phyloP scores from a whole-genome alignment of 176 grass and related monocot genomes.

The Secale cereale region DNA sequence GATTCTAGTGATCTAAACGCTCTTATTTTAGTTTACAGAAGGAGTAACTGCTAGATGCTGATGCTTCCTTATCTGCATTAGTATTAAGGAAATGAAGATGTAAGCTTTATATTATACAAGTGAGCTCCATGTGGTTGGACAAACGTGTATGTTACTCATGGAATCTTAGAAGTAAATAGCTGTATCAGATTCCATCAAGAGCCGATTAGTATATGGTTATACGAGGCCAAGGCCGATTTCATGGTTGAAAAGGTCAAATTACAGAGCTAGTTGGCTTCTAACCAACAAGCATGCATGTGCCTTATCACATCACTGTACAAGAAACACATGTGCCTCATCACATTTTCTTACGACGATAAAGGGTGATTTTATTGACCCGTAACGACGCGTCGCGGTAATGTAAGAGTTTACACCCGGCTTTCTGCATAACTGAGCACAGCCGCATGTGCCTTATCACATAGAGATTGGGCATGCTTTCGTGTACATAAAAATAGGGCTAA shows the following conservation, averaged over 20 bases:
- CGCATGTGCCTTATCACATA: not conserved
- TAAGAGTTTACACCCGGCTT: not conserved
- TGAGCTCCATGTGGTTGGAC: slow-evolving; percentile 6
- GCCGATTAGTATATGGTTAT: not conserved
- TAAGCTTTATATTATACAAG: slow-evolving; percentile 34
- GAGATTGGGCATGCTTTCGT: not conserved
- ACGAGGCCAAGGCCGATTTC: not conserved
- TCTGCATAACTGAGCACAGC: not conserved
- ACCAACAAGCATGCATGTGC: slow-evolving; percentile 1
- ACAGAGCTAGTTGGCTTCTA: not conserved
- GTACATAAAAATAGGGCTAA: slow-evolving; percentile 13
- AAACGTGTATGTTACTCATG: slow-evolving; percentile 30
- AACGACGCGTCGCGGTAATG: not conserved
- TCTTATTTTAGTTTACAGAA: no score
- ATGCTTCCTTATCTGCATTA: slow-evolving; percentile 9
- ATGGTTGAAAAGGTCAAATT: not conserved
- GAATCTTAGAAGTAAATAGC: slow-evolving; percentile 11
- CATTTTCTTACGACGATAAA: not conserved
- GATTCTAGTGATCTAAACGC: no score
- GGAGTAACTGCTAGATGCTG: not conserved
- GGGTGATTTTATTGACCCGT: not conserved
- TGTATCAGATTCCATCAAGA: slow-evolving; percentile 6
- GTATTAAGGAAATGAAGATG: not conserved
- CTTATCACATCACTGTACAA: not conserved
- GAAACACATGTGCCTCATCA: not conserved